Evolutionary conservation across 2,329 filamentous ascomycete species (phyloP), one percentile per base, ranked within the genome.

Genomic region (Lecanosticta acicola): DNA sequence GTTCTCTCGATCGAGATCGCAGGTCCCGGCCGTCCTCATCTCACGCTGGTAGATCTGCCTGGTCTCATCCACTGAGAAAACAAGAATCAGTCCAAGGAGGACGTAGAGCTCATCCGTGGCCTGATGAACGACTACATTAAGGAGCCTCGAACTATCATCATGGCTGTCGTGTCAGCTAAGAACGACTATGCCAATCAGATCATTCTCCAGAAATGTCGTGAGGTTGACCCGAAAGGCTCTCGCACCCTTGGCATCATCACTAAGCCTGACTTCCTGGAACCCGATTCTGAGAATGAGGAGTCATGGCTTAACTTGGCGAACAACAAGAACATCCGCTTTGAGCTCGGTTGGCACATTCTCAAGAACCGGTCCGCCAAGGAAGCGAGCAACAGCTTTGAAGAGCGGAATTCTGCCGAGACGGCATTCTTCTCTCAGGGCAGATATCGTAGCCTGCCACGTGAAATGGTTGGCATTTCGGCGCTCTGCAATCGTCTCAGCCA

Each of bases 181-280:
- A 67, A 65, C 11, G 71, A 79, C 34, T 69, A 72, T 53, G 76
- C 76, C 4, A 76, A 80, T 26, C 81, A 86, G 54, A 66, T 71
- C 9, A 73, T 85, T 3, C 64, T 79, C 0, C 68, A 75, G 10
- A 73, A 71, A 10, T 71, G 69, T 2, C 63, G 66, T 14, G 55
- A 65, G 35, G 70, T 77, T 21, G 76, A 80, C 50, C 63, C 65
- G 1, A 53, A 65, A 0, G 66, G 68, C 11, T 50, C 61, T 2
- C 71, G 78, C 1, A 81, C 78, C 0, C 61, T 81, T 0, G 76
- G 77, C 0, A 72, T 82, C 44, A 72, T 82, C 45, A 82, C 78
- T 0, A 81, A 80, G 54, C 74, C 75, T 0, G 77, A 80, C 49
- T 59, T 62, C 3, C 59, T 75, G 0, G 56, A 54, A 0, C 43